Conservation (phyloP, 768 basidiomycete species). For the Suillus spraguei region DNA sequence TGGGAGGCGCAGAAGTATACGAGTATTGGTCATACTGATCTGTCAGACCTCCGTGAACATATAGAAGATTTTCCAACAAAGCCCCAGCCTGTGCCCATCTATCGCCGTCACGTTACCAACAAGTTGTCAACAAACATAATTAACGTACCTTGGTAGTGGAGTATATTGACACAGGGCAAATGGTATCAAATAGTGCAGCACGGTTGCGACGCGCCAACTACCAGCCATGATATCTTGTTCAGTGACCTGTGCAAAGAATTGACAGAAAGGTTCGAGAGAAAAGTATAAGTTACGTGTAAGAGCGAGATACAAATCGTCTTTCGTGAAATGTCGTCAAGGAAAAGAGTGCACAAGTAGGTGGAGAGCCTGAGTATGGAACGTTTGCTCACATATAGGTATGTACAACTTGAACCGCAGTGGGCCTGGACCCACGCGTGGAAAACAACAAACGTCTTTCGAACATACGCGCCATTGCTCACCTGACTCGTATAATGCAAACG, state of each 20-base stretch:
- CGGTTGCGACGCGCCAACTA: slow-evolving; percentile 8
- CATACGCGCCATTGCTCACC: no score
- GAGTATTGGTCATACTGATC: slow-evolving; percentile 68
- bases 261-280: not conserved
- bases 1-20: slow-evolving; percentile 76
- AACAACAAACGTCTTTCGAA: not conserved
- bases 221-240: slow-evolving; percentile 15
- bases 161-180: slow-evolving; percentile 24
- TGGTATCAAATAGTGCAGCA: slow-evolving; percentile 18
- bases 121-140: not conserved
- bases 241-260: not conserved
- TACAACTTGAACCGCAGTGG: not conserved
- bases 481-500: not conserved
- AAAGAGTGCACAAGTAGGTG: not conserved
- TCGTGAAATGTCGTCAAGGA: slow-evolving; percentile 1
- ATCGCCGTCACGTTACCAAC: slow-evolving; percentile 17
- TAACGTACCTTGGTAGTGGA: slow-evolving; percentile 29
- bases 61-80: slow-evolving; percentile 58
- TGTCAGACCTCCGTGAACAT: slow-evolving; percentile 81
- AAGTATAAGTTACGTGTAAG: slow-evolving; percentile 20
- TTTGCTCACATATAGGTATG: not conserved
- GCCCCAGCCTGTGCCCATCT: slow-evolving; percentile 88
- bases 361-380: not conserved
- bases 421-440: not conserved
- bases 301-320: not conserved